Conservation (phyloP, 805 yeast genomes). For the Metschnikowia baotianmanensis region DNA sequence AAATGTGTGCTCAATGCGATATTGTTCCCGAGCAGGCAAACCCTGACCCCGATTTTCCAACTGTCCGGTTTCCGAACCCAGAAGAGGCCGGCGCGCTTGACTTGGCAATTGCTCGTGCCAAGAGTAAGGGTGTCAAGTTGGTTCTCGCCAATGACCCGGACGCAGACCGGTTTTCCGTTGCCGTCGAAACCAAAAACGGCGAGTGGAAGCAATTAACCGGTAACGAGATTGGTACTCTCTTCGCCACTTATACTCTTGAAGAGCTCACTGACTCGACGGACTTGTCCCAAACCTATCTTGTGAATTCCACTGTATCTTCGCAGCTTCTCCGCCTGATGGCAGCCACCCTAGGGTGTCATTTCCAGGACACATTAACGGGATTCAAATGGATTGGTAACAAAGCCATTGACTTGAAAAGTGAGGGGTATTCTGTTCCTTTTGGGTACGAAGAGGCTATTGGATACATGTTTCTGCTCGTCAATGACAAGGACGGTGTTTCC, state of each 20-base stretch:
- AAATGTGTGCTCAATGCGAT: slow-evolving; percentile 34
- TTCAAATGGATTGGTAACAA: slow-evolving; percentile 97
- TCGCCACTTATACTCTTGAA: slow-evolving; percentile 64
- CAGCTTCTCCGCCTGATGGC: slow-evolving; percentile 77
- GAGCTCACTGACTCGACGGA: slow-evolving; percentile 23
- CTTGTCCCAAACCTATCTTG: slow-evolving; percentile 46
- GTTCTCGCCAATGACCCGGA: slow-evolving; percentile 95
- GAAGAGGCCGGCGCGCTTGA: slow-evolving; percentile 92
- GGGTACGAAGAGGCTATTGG: slow-evolving; percentile 97
- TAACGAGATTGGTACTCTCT: slow-evolving; percentile 83
- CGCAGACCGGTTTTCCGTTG: slow-evolving; percentile 90
- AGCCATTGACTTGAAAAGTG: slow-evolving; percentile 64
- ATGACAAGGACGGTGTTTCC: slow-evolving; percentile 90
- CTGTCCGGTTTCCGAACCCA: slow-evolving; percentile 91
- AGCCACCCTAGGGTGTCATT: slow-evolving; percentile 53
- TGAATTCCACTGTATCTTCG: slow-evolving; percentile 92
- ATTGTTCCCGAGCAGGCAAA: slow-evolving; percentile 60
- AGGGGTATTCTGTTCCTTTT: slow-evolving; percentile 75
- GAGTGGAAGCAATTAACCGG: slow-evolving; percentile 84
- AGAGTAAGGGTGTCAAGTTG: slow-evolving; percentile 43
- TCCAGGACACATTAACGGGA: slow-evolving; percentile 86
- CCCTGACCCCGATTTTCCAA: slow-evolving; percentile 85
- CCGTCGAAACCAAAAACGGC: slow-evolving; percentile 46
- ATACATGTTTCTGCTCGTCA: slow-evolving; percentile 78
- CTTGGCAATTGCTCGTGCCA: slow-evolving; percentile 64